Conservation (phyloP, 768 basidiomycete species). For the Phaeolepiota aurea region DNA sequence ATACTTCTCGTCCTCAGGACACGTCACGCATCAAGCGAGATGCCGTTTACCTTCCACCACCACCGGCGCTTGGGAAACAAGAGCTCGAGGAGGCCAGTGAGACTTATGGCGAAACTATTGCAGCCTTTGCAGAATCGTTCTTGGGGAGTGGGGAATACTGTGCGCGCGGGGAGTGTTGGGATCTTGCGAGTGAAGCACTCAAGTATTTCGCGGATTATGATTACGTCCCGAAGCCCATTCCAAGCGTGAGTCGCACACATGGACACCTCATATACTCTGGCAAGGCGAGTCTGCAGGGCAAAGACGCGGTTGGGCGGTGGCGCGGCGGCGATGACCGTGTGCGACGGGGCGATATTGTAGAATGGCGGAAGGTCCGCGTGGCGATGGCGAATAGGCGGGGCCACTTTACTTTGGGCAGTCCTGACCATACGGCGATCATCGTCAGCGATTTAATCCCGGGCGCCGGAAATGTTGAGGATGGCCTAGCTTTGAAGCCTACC, state of each 20-base stretch:
- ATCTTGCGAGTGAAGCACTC: slow-evolving; percentile 43
- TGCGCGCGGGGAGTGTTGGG: slow-evolving; percentile 52
- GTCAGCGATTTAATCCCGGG: slow-evolving; percentile 27
- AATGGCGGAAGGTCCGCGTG: slow-evolving; percentile 38
- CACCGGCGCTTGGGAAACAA: slow-evolving; percentile 21
- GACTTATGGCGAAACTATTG: slow-evolving; percentile 41
- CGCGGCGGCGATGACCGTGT: slow-evolving; percentile 43
- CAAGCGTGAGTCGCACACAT: slow-evolving; percentile 41
- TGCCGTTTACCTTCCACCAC: slow-evolving; percentile 30
- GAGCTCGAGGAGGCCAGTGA: slow-evolving; percentile 32
- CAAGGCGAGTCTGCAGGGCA: slow-evolving; percentile 22
- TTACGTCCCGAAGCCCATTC: slow-evolving; percentile 36
- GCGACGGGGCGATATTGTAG: slow-evolving; percentile 46
- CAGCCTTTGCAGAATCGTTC: slow-evolving; percentile 37
- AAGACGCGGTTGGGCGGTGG: slow-evolving; percentile 31
- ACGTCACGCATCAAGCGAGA: slow-evolving; percentile 19
- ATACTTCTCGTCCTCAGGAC: slow-evolving; percentile 21
- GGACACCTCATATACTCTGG: slow-evolving; percentile 45
- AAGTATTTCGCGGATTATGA: slow-evolving; percentile 30
- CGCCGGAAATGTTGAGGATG: slow-evolving; percentile 19
- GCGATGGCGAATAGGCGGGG: slow-evolving; percentile 13
- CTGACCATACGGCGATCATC: slow-evolving; percentile 49
- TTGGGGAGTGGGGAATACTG: slow-evolving; percentile 32
- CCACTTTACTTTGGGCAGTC: slow-evolving; percentile 32
- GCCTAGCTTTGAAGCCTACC: slow-evolving; percentile 23